Evolutionary conservation across 192 early-diverging fungal genomes (phyloP).

Genomic region (Chytriomyces sp.): DNA sequence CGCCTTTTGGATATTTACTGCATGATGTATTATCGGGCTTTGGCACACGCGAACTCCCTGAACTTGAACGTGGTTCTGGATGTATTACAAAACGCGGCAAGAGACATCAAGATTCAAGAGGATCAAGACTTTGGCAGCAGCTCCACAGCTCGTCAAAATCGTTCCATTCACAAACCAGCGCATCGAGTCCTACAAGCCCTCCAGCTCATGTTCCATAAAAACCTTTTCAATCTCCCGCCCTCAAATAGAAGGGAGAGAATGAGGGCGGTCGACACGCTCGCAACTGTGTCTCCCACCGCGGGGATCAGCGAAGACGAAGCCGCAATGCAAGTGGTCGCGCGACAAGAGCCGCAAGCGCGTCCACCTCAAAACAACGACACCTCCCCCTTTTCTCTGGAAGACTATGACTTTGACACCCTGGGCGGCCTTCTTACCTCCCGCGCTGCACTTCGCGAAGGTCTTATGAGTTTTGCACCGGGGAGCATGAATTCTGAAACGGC

Average conservation of each 20-base stretch:
- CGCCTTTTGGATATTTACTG: conserved; percentile 41
- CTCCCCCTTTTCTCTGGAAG: too few species aligned
- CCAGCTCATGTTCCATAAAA: conserved; percentile 35
- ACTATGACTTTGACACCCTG: conserved; percentile 13
- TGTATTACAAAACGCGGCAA: neutral
- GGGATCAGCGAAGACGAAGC: too few species aligned
- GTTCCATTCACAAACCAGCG: neutral
- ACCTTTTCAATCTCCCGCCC: conserved; percentile 11
- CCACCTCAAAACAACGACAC: neutral
- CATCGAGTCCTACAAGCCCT: conserved; percentile 34
- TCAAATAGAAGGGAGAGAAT: too few species aligned
- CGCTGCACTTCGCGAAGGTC: conserved; percentile 29
- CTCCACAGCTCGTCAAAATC: neutral
- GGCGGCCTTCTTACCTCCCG: conserved; percentile 18
- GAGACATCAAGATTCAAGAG: neutral
- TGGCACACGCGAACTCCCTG: conserved; percentile 29
- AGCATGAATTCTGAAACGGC: conserved; percentile 46
- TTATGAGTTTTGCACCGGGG: conserved; percentile 35
- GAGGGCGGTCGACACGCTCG: too few species aligned
- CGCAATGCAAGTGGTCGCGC: too few species aligned
- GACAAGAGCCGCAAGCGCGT: too few species aligned
- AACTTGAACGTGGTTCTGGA: conserved; percentile 33
- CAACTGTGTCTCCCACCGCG: too few species aligned
- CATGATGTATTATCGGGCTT: conserved; percentile 39
- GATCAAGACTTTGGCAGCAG: neutral